phyloP scores from a whole-genome alignment of 106 monocot species.

The Phalaenopsis equestris region DNA sequence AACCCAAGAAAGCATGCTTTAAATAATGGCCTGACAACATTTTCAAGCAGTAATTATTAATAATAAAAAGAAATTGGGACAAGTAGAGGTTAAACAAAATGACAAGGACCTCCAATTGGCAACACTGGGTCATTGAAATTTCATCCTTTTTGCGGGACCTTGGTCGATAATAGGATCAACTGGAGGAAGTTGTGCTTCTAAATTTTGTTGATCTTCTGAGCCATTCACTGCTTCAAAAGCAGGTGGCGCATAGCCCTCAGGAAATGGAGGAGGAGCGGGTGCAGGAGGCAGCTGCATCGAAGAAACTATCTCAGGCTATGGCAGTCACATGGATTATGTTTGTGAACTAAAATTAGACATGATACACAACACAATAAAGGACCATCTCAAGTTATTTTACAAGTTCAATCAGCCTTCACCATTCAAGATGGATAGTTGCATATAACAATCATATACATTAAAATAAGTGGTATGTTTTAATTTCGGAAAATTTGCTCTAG shows the following conservation, averaged over 20 bases:
- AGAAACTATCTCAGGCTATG: background rate
- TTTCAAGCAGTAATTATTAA: background rate
- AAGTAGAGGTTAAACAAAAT: background rate
- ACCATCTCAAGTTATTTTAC: background rate
- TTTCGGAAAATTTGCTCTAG: background rate
- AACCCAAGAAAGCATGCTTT: too few relatives aligned
- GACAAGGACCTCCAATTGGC: background rate
- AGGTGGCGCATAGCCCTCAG: conserved; percentile 68
- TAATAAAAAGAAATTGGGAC: background rate
- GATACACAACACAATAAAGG: background rate
- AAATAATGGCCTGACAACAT: too few relatives aligned
- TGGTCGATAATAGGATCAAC: conserved; percentile 90
- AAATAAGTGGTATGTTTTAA: background rate
- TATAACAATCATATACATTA: background rate
- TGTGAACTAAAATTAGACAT: background rate
- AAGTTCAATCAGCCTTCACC: background rate
- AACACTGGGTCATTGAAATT: conserved; percentile 32
- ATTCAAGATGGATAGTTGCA: background rate
- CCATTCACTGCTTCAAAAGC: conserved; percentile 45
- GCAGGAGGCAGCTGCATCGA: conserved; percentile 62
- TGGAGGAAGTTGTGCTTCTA: conserved; percentile 36
- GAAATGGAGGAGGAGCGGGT: conserved; percentile 85
- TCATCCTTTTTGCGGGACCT: conserved; percentile 81
- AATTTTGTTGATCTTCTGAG: conserved; percentile 35
- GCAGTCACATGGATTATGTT: background rate